Evolutionary conservation across 2,329 filamentous ascomycete genomes (phyloP).

Genomic region (Aspergillus oerlinghausenensis): DNA sequence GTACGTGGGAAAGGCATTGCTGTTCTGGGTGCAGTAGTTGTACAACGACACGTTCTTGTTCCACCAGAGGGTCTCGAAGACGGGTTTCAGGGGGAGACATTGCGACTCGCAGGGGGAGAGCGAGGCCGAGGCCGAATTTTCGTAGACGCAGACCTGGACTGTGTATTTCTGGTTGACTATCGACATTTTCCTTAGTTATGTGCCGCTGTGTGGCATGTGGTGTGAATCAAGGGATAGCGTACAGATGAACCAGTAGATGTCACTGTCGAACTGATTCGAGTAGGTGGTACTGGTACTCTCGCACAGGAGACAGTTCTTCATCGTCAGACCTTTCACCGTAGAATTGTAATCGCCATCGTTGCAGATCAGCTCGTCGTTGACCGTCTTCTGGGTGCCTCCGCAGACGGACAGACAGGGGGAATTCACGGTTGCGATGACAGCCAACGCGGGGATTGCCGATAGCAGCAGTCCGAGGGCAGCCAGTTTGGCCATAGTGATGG

Average conservation of each 20-base stretch:
- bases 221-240: neutral
- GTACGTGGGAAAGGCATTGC: neutral
- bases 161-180: constrained; percentile 4
- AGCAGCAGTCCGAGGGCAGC: neutral
- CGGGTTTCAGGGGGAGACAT: neutral
- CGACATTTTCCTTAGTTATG: no score
- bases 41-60: neutral
- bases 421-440: neutral
- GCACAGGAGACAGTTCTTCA: constrained; percentile 1
- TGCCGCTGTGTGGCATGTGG: no score
- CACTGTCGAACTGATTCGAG: neutral
- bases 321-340: neutral
- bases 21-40: neutral
- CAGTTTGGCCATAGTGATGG: neutral
- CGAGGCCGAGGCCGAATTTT: neutral
- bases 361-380: neutral
- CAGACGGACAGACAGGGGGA: neutral
- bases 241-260: neutral
- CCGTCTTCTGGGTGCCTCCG: neutral
- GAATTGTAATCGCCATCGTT: neutral
- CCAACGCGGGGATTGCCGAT: neutral
- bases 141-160: neutral
- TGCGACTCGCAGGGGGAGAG: neutral
- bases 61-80: neutral
- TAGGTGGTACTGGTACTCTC: constrained; percentile 1